Conservation (phyloP, 176 grass and related monocot genomes). For the maize (Zea mays) region Zm-B73-REFERENCE-NAM-5.0 NC_050103.1:19650501-19651000, state of each 20-base stretch:
- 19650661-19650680: slow-evolving; percentile 83
- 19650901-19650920: slow-evolving; percentile 77
- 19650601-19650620: slow-evolving; percentile 97
- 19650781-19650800: background rate
- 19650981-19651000: slow-evolving; percentile 39
- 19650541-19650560: slow-evolving; percentile 82
- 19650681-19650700: slow-evolving; percentile 92
- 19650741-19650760: slow-evolving; percentile 95
- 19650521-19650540: slow-evolving; percentile 90
- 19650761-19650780: slow-evolving; percentile 81
- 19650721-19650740: slow-evolving; percentile 80
- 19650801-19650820: slow-evolving; percentile 29
- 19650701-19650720: slow-evolving; percentile 75
- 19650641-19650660: slow-evolving; percentile 51
- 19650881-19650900: slow-evolving; percentile 81
- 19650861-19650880: slow-evolving; percentile 77
- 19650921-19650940: slow-evolving; percentile 87
- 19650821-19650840: slow-evolving; percentile 75
- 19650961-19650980: slow-evolving; percentile 52
- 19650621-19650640: slow-evolving; percentile 79
- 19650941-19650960: slow-evolving; percentile 58
- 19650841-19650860: slow-evolving; percentile 70
- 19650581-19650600: slow-evolving; percentile 67
- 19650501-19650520: slow-evolving; percentile 71
- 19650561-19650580: slow-evolving; percentile 64